Evolutionary conservation across 2,329 filamentous ascomycete genomes (phyloP), one percentile per base, ranked within the genome.

Genomic region (Hansfordia pulvinata): DNA sequence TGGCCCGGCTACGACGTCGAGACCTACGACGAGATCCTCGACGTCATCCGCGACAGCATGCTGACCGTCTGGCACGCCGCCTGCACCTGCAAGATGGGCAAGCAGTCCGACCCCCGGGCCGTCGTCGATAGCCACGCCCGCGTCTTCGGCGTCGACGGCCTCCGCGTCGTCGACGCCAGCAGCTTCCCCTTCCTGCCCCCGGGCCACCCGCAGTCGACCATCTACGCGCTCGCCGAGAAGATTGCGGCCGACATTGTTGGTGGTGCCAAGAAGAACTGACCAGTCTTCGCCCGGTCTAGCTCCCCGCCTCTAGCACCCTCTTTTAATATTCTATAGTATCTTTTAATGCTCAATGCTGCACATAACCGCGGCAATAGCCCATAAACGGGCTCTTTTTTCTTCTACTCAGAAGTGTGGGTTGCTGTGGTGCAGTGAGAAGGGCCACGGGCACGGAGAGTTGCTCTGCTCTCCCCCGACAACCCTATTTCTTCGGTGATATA

Each of bases 21-120:
- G 17, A 54, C 52, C 0, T 59, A 67, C 31, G 49, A 37, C 14
- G 41, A 63, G 29, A 55, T 68, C 8, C 36, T 59, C 18, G 39
- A 43, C 5, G 32, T 46, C 17, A 41, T 55, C 17, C 39, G 39
- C 4, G 39, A 35, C 10, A 43, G n/a, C 10, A 28, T 50, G n/a
- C 46, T 41, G 30, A 43, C 44, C 2, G 30, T 53, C n/a, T 51
- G 40, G 32, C 50, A 56, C 36, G 41, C 49, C 0, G 31, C 40
- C 4, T 41, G 42, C 10, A 50, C 51, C 2, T 54, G 47, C 30
- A 49, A 44, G 16, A 58, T 56, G 49, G 53, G 52, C 2, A 40
- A 27, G 10, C 7, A 18, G 0, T 24, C 31, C 23, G 23, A 24
- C 14, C 23, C 23, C 14, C 16, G 16, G 23, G 23, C 23, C 23